Base-by-base conservation (phyloP, 305 asterid species). In the Fraxinus nigra region DNA sequence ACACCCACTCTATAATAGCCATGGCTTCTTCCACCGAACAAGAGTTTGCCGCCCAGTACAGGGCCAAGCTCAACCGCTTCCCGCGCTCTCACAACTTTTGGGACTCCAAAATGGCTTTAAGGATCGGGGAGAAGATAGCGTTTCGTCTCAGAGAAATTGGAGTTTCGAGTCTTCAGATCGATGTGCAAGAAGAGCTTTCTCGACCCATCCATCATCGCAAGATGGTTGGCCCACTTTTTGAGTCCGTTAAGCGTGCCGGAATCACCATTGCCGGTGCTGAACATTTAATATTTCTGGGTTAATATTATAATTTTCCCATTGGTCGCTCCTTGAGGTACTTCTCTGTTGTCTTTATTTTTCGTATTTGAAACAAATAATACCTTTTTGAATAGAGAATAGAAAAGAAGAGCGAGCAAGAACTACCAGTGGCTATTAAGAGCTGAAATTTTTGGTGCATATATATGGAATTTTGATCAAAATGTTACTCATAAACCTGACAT, bases 1-100 rank as follows among this genome's bases (percentile, higher is more conserved):
- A 51, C 79, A 89, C 85, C 20, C 56, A 88, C 16, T 89, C 97
- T 65, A 93, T 94, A 78, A 38, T 92, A 61, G 94, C 95, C 80
- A 88, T 94, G 87, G 93, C 97, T n/a, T 90, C 98, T 30, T 93
- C 98, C n/a, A 35, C 90, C 77, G 98, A 92, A 77, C 92, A 90
- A 33, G 97, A 94, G 69, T 94, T 92, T 85, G 43, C 85, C 13
- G 86, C 85, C 3, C 90, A 89, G n/a, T 85, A 86, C 84, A 82
- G 81, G 83, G 88, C 97, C 77, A 92, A 86, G 80, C 91, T 90
- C 80, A 84, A 91, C 74, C 90, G 93, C 9, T 82, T 91, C 84
- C 97, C 97, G 33, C 89, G 95, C 32, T 63, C 87, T 75, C 86
- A 70, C 70, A 59, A 89, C 14, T 84, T 59, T 4, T 90, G 94